Percentiles rank a stretch among this genome's conserved stretches.
Conservation (phyloP, 1,284 basidiomycete genomes). For the Retiboletus flavoniger region DNA sequence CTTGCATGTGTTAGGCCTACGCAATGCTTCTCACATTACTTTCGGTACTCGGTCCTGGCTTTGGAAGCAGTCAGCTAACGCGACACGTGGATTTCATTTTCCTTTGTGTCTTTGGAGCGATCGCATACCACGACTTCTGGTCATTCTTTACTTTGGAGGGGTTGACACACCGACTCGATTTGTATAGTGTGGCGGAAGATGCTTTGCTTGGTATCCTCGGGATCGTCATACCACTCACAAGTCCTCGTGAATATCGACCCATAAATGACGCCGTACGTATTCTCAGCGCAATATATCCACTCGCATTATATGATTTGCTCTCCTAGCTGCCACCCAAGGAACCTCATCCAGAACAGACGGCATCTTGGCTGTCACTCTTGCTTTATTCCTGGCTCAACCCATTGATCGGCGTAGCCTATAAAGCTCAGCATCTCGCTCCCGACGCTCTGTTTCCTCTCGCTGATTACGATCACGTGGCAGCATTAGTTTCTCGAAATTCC, state of each 20-base stretch:
- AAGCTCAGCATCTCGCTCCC: conserved; percentile 42
- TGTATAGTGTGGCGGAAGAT: conserved; percentile 1
- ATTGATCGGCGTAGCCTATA: conserved; percentile 47
- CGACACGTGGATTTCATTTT: conserved; percentile 10
- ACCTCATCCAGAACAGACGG: conserved; percentile 67
- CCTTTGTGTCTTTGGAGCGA: background rate
- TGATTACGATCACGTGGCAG: conserved; percentile 51
- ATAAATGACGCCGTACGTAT: conserved; percentile 5
- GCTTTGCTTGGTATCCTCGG: conserved; percentile 6
- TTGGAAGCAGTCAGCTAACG: background rate
- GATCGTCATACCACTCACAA: conserved; percentile 11
- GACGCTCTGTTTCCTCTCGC: conserved; percentile 55
- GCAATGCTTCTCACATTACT: conserved; percentile 11
- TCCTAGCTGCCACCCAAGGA: conserved; percentile 39
- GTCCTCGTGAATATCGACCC: conserved; percentile 4
- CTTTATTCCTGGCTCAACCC: conserved; percentile 61
- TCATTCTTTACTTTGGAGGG: conserved; percentile 11
- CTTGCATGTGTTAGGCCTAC: conserved; percentile 3
- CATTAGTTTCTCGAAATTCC: conserved; percentile 40
- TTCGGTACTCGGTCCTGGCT: background rate
- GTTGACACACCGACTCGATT: background rate
- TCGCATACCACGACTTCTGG: conserved; percentile 14
- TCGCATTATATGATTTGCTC: background rate
- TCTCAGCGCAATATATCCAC: background rate
- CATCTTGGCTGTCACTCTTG: conserved; percentile 54